phyloP scores from a whole-genome alignment of 345 rosid genomes.

The Rhizophora apiculata region DNA sequence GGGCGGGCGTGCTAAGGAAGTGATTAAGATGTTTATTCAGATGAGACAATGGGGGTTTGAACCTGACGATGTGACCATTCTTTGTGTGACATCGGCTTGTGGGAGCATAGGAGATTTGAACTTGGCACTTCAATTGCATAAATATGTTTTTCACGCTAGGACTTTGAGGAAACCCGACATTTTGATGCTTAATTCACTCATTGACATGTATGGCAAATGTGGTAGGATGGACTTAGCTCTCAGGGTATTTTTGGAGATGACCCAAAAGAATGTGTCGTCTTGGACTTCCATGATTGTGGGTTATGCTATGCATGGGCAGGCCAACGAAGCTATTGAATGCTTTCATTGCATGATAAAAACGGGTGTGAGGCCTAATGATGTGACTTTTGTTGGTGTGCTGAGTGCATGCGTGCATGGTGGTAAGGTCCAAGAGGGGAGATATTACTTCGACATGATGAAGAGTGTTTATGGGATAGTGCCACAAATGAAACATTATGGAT shows the following conservation, averaged over 20 bases:
- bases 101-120: constrained; percentile 66
- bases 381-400: constrained; percentile 73
- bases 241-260: constrained; percentile 49
- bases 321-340: constrained; percentile 49
- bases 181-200: constrained; percentile 69
- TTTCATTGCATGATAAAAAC: constrained; percentile 55
- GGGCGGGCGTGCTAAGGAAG: constrained; percentile 51
- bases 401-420: constrained; percentile 90
- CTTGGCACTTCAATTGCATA: constrained; percentile 72
- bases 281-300: constrained; percentile 85
- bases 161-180: constrained; percentile 37
- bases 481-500: constrained; percentile 61
- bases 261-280: constrained; percentile 57
- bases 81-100: constrained; percentile 68
- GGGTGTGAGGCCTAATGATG: constrained; percentile 56
- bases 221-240: constrained; percentile 76
- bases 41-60: constrained; percentile 57
- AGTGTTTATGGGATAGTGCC: constrained; percentile 48
- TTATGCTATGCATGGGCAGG: constrained; percentile 62
- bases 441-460: constrained; percentile 57
- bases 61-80: constrained; percentile 81
- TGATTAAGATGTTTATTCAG: constrained; percentile 52
- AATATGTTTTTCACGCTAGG: constrained; percentile 56
- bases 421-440: constrained; percentile 59
- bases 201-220: constrained; percentile 80